A percentile compares a stretch with the other conserved stretches of the same genome.
phyloP scores from a whole-genome alignment of 345 rosid genomes.

The thale cress (Arabidopsis thaliana) region TAIR10.1 NC_003070.9:19851001-19851500 shows the following conservation, averaged over 20 bases:
- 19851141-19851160: slow-evolving; percentile 89
- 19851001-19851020: slow-evolving; percentile 9
- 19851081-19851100: slow-evolving; percentile 59
- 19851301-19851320: slow-evolving; percentile 96
- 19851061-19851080: slow-evolving; percentile 10
- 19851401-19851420: slow-evolving; percentile 57
- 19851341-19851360: slow-evolving; percentile 52
- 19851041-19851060: slow-evolving; percentile 34
- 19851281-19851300: slow-evolving; percentile 87
- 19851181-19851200: slow-evolving; percentile 93
- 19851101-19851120: slow-evolving; percentile 86
- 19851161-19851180: slow-evolving; percentile 97
- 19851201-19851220: slow-evolving; percentile 97
- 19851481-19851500: slow-evolving; percentile 29
- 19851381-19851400: slow-evolving; percentile 56
- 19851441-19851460: slow-evolving; percentile 41
- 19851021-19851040: slow-evolving; percentile 9
- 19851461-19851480: slow-evolving; percentile 30
- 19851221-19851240: slow-evolving; percentile 93
- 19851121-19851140: slow-evolving; percentile 85
- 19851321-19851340: slow-evolving; percentile 86
- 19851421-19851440: slow-evolving; percentile 45
- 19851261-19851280: slow-evolving; percentile 94
- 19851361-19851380: slow-evolving; percentile 30
- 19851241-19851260: slow-evolving; percentile 94